These are phyloP conservation scores for Mucor mucedo DNA, from an alignment of 371 early-diverging fungal genomes.

Conservation along the genomic window DNA sequence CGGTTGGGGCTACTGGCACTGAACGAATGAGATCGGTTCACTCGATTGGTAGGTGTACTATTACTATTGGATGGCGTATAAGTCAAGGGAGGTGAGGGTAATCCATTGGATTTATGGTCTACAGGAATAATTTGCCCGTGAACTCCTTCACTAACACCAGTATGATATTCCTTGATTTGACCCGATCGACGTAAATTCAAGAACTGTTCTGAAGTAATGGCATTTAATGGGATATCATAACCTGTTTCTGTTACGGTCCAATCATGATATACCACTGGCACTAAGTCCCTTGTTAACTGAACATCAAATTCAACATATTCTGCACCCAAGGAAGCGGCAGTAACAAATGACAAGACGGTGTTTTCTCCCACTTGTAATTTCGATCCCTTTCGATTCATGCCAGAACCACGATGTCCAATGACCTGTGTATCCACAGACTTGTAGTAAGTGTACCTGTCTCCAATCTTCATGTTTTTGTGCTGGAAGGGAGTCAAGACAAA, in stretches of 20 bases:
- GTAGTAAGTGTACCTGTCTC: constrained; percentile 68
- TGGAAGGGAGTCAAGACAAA: constrained; percentile 72
- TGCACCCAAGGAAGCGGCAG: constrained; percentile 88
- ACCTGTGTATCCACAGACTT: constrained; percentile 70
- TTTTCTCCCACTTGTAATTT: constrained; percentile 92
- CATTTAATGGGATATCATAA: constrained; percentile 75
- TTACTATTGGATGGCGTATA: constrained; percentile 2
- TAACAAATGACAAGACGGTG: constrained; percentile 89
- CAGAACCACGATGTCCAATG: constrained; percentile 96
- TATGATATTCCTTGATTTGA: constrained; percentile 56
- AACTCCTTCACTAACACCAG: constrained; percentile 44
- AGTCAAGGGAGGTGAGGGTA: neutral
- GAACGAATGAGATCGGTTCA: constrained; percentile 59
- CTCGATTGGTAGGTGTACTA: constrained; percentile 24
- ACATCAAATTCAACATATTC: constrained; percentile 97
- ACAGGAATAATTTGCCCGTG: constrained; percentile 32
- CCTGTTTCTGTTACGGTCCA: constrained; percentile 91
- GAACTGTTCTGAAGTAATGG: constrained; percentile 79
- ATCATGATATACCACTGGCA: constrained; percentile 96
- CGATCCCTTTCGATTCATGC: constrained; percentile 76
- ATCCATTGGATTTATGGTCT: neutral
- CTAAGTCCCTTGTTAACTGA: constrained; percentile 91
- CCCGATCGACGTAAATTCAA: constrained; percentile 58
- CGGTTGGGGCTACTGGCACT: constrained; percentile 46
- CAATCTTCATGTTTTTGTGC: constrained; percentile 62